Conservation (phyloP, 2,329 filamentous ascomycete genomes). For the Coleophoma crateriformis region DNA sequence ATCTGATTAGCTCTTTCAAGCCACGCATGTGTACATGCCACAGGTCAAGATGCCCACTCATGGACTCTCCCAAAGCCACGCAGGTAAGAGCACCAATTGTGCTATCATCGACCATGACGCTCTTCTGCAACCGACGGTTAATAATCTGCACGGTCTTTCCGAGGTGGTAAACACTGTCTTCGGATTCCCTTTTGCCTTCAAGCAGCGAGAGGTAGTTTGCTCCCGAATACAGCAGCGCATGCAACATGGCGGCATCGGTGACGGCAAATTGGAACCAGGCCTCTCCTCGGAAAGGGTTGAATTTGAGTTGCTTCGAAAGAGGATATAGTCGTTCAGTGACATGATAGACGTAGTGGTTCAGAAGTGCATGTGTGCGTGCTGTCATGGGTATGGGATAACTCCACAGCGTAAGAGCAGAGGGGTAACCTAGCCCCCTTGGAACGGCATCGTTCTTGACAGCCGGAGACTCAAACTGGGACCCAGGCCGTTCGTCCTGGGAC, state of each 20-base stretch:
- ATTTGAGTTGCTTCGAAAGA: too few species aligned
- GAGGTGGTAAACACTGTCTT: slow-evolving; percentile 11
- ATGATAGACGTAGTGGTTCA: too few species aligned
- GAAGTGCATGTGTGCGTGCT: too few species aligned
- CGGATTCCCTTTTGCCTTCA: slow-evolving; percentile 9
- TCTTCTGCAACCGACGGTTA: slow-evolving; percentile 7
- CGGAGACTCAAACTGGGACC: not conserved
- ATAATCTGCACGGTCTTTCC: slow-evolving; percentile 7
- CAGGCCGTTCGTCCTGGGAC: not conserved
- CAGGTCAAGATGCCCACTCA: slow-evolving; percentile 9
- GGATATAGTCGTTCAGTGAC: too few species aligned
- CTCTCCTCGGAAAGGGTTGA: too few species aligned
- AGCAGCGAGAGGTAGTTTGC: slow-evolving; percentile 12
- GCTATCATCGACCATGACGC: slow-evolving; percentile 4
- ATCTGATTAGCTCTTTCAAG: slow-evolving; percentile 13
- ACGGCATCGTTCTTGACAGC: too few species aligned
- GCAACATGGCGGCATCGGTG: slow-evolving; percentile 15
- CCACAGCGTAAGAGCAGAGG: too few species aligned
- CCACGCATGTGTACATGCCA: slow-evolving; percentile 19
- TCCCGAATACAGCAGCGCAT: slow-evolving; percentile 15
- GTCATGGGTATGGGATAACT: too few species aligned
- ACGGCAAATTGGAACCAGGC: slow-evolving; percentile 16
- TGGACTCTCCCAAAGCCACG: slow-evolving; percentile 15
- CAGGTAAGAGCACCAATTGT: slow-evolving; percentile 16
- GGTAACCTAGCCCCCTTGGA: too few species aligned